Base-by-base conservation (phyloP, 352 stramenopile genomes). In the Phytophthora pluvialis region DNA sequence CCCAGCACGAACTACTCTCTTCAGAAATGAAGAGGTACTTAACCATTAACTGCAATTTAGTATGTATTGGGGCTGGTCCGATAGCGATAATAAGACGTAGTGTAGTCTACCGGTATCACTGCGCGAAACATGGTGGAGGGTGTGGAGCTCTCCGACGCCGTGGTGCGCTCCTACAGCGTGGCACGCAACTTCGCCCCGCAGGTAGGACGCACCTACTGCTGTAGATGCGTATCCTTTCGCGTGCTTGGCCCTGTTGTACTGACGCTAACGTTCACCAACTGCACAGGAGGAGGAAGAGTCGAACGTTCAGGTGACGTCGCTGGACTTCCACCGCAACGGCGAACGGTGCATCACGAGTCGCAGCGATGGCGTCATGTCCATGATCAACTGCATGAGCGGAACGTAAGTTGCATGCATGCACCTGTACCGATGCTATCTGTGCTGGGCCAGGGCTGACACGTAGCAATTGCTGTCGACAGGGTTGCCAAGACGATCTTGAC, bases 401-500 rank as follows among this genome's bases (percentile, higher is more conserved):
- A 90, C 75, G 88, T 94, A 78, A 18, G 84, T 81, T 60, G 11
- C n/a, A 49, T 39, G 4, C 29, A 15, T 45, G 26, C 16, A 46
- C n/a, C 6, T 56, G 16, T 32, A 2, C 21, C 21, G 21, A 21
- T 21, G 21, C 21, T 66, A 45, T 32, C 26, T 18, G 4, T 1
- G 8, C 1, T 33, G 25, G 1, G 32, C 15, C 15, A 36, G 13
- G 26, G 9, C 46, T 67, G 38, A 66, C 25, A 39, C 7, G 12
- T 68, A 16, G 13, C 15, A 7, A 46, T 51, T 53, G 45, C n/a
- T 21, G 11, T 47, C 5, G 3, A 25, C 51, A 96, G 88, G 45
- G 77, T 91, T 62, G 86, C 79, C 52, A 96, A 96, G 75, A 91
- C 83, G 21, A 91, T 96, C 57, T 79, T 93, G 49, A 89, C 84